Evolutionary conservation across 169 alveolate species (phyloP).

Genomic region (Babesia ovis): DNA sequence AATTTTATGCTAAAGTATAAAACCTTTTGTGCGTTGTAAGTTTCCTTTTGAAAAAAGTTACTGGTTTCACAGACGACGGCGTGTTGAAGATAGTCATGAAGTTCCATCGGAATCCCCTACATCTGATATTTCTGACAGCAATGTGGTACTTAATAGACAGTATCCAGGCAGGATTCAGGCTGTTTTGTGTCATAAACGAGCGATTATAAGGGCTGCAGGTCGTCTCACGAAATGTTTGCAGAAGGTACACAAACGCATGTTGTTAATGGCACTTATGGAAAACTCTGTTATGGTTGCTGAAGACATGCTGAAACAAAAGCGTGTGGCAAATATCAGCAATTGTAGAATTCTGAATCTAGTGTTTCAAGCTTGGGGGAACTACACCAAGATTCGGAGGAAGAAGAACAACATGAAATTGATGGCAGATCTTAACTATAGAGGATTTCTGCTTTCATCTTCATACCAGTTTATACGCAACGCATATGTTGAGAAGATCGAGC

Average conservation of each 20-base stretch:
- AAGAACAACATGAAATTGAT: background rate
- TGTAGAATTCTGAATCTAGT: background rate
- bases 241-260: slow-evolving; percentile 3
- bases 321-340: background rate
- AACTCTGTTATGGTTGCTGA: background rate
- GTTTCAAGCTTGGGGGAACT: slow-evolving; percentile 10
- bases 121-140: background rate
- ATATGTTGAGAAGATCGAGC: background rate
- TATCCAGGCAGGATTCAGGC: background rate
- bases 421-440: slow-evolving; percentile 18
- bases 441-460: background rate
- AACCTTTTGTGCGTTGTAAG: slow-evolving; percentile 28
- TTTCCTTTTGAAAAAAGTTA: background rate
- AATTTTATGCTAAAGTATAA: slow-evolving; percentile 16
- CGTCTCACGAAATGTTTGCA: slow-evolving; percentile 2
- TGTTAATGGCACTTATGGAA: background rate
- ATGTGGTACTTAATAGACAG: background rate
- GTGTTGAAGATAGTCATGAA: background rate
- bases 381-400: slow-evolving; percentile 5
- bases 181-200: slow-evolving; percentile 15
- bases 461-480: background rate
- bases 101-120: background rate
- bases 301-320: background rate
- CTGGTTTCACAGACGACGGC: background rate
- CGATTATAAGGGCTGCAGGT: slow-evolving; percentile 26